Percentiles rank a stretch among this genome's conserved stretches.
phyloP scores from a whole-genome alignment of 2,329 filamentous ascomycete genomes.

The Epichloe glyceriae region DNA sequence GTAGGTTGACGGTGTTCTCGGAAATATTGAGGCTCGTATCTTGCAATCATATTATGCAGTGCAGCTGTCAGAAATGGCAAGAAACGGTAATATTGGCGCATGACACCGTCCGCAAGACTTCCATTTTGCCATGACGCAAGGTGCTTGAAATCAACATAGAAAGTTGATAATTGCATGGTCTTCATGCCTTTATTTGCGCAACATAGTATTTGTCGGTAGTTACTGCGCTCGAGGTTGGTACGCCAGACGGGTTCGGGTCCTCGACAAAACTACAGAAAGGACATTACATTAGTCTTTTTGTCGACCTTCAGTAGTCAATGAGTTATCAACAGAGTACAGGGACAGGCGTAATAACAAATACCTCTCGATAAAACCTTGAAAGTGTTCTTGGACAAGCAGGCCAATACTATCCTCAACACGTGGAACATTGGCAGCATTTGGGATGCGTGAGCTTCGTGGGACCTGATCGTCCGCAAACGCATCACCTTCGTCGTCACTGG shows the following conservation, averaged over 20 bases:
- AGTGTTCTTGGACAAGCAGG: conserved; percentile 60
- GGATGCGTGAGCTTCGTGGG: conserved; percentile 35
- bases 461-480: conserved; percentile 54
- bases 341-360: conserved; percentile 20
- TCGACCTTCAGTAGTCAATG: not conserved
- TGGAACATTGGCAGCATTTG: conserved; percentile 42
- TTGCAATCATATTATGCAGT: conserved; percentile 84
- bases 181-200: conserved; percentile 67
- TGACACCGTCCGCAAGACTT: conserved; percentile 72
- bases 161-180: conserved; percentile 63
- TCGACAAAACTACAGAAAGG: conserved; percentile 45
- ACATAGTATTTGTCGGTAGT: conserved; percentile 76
- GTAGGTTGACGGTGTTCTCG: conserved; percentile 79
- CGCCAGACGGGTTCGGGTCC: conserved; percentile 49
- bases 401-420: conserved; percentile 67
- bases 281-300: not conserved
- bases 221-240: conserved; percentile 54
- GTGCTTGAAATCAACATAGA: conserved; percentile 82
- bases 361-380: conserved; percentile 70
- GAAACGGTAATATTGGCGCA: conserved; percentile 88
- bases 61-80: conserved; percentile 81
- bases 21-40: conserved; percentile 91
- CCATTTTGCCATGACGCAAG: conserved; percentile 65
- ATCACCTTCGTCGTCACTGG: conserved; percentile 49
- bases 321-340: not conserved